These are phyloP conservation scores for Aspergillus japonicus DNA, from an alignment of 2,329 filamentous ascomycete species.

Conservation along the genomic window DNA sequence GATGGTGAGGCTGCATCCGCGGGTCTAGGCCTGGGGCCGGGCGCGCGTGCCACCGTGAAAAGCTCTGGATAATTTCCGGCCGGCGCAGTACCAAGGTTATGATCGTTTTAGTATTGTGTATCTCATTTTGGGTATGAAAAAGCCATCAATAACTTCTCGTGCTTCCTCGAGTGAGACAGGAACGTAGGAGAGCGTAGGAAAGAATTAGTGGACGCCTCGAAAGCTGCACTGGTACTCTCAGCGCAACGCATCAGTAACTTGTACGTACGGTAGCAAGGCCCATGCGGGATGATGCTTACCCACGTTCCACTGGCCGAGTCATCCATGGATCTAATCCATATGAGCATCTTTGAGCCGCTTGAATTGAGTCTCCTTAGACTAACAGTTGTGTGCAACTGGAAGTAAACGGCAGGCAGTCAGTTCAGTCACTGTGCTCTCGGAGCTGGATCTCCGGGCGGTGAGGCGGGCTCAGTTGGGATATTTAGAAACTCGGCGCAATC, in stretches of 20 bases:
- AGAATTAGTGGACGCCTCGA: not conserved
- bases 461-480: no score
- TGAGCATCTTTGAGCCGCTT: no score
- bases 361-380: no score
- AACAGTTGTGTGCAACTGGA: no score
- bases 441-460: no score
- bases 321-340: no score
- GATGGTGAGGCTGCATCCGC: slow-evolving; percentile 18
- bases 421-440: no score
- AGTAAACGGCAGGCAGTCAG: no score
- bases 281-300: not conserved
- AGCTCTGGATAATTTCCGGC: not conserved
- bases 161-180: not conserved
- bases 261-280: not conserved
- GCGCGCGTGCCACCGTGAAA: not conserved
- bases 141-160: not conserved
- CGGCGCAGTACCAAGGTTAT: no score
- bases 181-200: not conserved
- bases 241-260: not conserved
- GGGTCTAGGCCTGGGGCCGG: not conserved
- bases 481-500: no score
- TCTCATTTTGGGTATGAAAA: not conserved
- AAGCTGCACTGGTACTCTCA: not conserved
- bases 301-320: not conserved
- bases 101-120: not conserved